phyloP scores from a whole-genome alignment of 768 basidiomycete genomes.

The Suillus hirtellus region DNA sequence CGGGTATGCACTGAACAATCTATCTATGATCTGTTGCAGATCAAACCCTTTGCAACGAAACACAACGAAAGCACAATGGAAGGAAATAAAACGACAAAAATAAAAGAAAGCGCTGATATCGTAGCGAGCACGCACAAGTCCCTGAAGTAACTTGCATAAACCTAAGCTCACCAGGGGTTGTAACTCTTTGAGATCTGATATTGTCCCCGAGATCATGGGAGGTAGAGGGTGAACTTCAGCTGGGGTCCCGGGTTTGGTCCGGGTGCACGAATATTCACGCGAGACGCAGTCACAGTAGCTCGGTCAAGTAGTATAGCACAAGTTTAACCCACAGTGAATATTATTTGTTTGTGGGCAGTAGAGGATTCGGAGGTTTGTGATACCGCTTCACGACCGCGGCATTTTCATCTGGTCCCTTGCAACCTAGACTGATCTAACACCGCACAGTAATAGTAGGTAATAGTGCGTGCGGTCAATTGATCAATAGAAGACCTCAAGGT shows the following conservation, averaged over 20 bases:
- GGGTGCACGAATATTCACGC: neutral
- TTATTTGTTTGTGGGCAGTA: neutral
- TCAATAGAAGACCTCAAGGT: neutral
- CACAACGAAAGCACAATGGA: neutral
- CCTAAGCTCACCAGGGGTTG: slow-evolving; percentile 47
- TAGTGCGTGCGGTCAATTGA: neutral
- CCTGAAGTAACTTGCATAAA: slow-evolving; percentile 74
- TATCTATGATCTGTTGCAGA: slow-evolving; percentile 12
- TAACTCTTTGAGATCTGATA: slow-evolving; percentile 20
- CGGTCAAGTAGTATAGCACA: neutral
- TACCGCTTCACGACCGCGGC: neutral
- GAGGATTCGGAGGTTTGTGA: neutral
- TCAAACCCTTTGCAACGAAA: neutral
- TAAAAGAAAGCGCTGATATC: neutral
- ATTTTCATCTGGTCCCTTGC: neutral
- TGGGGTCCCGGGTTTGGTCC: slow-evolving; percentile 17
- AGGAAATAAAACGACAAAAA: neutral
- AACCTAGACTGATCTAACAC: neutral
- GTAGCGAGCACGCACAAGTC: slow-evolving; percentile 35
- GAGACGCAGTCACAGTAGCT: neutral
- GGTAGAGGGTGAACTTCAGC: slow-evolving; percentile 30
- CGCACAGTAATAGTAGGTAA: neutral
- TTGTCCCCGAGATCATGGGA: slow-evolving; percentile 37
- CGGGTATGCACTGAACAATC: slow-evolving; percentile 4
- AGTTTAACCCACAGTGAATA: neutral